These are phyloP conservation scores for Hypoxylon crocopeplum DNA, from an alignment of 495 filamentous ascomycete genomes.

Conservation along the genomic window DNA sequence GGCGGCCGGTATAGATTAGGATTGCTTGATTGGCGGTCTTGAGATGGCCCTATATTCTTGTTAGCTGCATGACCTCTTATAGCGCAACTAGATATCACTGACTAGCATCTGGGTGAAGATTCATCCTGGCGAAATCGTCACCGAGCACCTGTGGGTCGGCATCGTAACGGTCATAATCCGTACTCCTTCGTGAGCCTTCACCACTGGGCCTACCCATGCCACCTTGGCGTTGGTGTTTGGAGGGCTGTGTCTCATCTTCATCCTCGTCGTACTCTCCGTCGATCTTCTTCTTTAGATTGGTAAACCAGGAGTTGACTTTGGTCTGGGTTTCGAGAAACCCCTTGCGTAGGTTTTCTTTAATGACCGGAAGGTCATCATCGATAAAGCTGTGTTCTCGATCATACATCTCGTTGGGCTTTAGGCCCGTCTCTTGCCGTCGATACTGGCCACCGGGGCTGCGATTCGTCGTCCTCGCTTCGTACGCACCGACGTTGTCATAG, in stretches of 20 bases:
- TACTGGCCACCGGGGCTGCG: conserved; percentile 45
- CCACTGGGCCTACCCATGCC: conserved; percentile 43
- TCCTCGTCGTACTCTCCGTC: conserved; percentile 78
- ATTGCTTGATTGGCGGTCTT: conserved; percentile 52
- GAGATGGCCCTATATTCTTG: conserved; percentile 29
- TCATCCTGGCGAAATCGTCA: conserved; percentile 90
- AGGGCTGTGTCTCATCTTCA: conserved; percentile 57
- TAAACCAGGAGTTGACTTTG: conserved; percentile 92
- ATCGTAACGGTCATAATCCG: conserved; percentile 89
- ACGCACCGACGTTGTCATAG: conserved; percentile 68
- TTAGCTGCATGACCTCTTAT: conserved; percentile 15
- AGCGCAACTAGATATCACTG: conserved; percentile 55
- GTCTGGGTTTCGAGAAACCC: conserved; percentile 94
- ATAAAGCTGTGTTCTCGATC: conserved; percentile 80
- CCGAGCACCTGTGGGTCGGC: conserved; percentile 90
- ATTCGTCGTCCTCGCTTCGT: conserved; percentile 58
- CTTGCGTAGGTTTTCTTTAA: conserved; percentile 91
- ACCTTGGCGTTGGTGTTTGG: conserved; percentile 43
- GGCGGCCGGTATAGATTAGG: conserved; percentile 81
- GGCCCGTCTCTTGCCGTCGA: conserved; percentile 54
- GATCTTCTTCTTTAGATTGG: conserved; percentile 85
- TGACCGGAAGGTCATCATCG: conserved; percentile 94
- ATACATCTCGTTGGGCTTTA: conserved; percentile 58
- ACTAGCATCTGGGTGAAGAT: conserved; percentile 75
- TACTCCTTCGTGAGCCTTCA: conserved; percentile 68